These are phyloP conservation scores for Trichoderma sp. DNA, from an alignment of 2,329 filamentous ascomycete genomes.

Conservation along the genomic window DNA sequence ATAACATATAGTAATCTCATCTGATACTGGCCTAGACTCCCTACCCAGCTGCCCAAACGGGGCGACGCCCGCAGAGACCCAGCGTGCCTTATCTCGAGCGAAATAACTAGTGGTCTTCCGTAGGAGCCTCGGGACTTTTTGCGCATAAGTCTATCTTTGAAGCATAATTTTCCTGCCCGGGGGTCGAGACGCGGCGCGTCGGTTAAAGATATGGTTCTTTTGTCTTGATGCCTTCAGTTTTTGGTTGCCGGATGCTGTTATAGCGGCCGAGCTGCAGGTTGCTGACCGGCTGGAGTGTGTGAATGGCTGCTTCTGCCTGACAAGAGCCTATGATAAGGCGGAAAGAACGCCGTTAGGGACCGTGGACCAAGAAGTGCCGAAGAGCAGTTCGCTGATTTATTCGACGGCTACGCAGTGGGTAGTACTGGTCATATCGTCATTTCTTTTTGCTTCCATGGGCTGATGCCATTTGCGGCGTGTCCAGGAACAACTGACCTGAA, in stretches of 20 bases:
- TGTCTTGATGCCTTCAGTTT: background rate
- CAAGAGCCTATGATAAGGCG: background rate
- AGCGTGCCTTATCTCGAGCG: conserved; percentile 23
- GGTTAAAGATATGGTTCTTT: background rate
- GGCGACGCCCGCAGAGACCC: conserved; percentile 4
- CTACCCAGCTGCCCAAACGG: conserved; percentile 25
- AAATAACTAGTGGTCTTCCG: background rate
- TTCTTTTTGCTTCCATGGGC: too few species aligned
- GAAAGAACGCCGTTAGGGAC: background rate
- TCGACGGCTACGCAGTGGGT: too few species aligned
- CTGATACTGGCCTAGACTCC: background rate
- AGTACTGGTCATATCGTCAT: too few species aligned
- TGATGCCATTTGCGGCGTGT: too few species aligned
- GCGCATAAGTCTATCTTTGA: conserved; percentile 20
- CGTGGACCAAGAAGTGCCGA: background rate
- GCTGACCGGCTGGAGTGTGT: background rate
- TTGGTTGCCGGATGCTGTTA: background rate
- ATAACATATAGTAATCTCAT: conserved; percentile 17
- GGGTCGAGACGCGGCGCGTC: background rate
- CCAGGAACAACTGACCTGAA: too few species aligned
- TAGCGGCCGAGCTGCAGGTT: conserved; percentile 7
- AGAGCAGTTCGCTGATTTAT: background rate
- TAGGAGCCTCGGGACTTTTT: background rate
- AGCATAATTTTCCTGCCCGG: conserved; percentile 14
- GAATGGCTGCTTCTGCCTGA: background rate